Evolutionary conservation across 2,329 filamentous ascomycete genomes (phyloP).

Genomic region (Penicillium frequentans): DNA sequence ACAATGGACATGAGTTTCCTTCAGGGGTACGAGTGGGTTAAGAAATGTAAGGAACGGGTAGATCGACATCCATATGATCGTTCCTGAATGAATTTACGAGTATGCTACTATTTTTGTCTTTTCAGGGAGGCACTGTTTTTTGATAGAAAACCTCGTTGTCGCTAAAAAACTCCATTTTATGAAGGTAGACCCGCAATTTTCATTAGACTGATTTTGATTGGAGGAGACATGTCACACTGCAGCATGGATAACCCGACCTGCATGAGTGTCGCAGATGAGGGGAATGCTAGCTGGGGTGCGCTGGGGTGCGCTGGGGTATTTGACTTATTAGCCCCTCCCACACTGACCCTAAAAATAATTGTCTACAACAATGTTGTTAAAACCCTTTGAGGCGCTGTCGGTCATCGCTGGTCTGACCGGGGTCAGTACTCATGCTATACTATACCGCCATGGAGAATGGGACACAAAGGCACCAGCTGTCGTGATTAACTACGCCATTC

Average conservation of each 20-base stretch:
- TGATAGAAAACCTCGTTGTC: not conserved
- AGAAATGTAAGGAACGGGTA: no score
- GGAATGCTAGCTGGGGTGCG: no score
- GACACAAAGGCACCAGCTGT: not conserved
- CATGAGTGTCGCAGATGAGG: not conserved
- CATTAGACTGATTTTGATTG: not conserved
- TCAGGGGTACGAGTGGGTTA: no score
- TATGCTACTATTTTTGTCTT: no score
- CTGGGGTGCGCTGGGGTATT: no score
- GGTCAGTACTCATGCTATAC: not conserved
- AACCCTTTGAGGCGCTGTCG: not conserved
- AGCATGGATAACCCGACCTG: not conserved
- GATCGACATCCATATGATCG: no score
- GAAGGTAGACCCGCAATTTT: not conserved
- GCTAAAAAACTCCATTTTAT: not conserved
- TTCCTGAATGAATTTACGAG: no score
- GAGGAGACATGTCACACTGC: not conserved
- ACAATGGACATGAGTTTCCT: no score
- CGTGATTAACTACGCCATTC: not conserved
- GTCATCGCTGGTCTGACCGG: not conserved
- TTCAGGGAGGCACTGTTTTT: no score
- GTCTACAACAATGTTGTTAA: not conserved
- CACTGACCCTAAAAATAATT: not conserved
- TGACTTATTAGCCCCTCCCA: not conserved
- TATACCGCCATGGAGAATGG: constrained; percentile 1